Evolutionary conservation across 2,329 filamentous ascomycete genomes (phyloP), one percentile per base, ranked within the genome.

Genomic region (Fusarium subtropicale): DNA sequence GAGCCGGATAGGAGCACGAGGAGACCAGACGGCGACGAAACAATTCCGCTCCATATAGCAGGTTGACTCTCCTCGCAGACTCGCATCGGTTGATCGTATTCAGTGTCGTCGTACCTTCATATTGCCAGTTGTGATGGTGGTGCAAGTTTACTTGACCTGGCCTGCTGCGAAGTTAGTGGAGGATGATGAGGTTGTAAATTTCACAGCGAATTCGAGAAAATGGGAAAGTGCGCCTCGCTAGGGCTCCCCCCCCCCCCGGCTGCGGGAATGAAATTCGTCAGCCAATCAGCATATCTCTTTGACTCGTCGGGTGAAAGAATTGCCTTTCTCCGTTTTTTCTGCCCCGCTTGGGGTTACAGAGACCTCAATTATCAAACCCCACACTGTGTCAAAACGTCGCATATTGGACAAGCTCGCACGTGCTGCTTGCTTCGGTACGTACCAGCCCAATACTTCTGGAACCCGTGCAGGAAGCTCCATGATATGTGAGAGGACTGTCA

Each of bases 101-200:
- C 16, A 26, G 44, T 60, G 41, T 48, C 46, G 44, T 61, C 81
- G 64, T 81, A 83, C 81, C 81, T 83, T 83, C 81, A 83, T 83
- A 76, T 81, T 83, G 81, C 80, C 81, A 79, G 81, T 76, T 78
- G 79, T 79, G 77, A 75, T 81, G 80, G 79, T 81, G 80, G 79
- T 81, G 78, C 80, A 81, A 81, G 78, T 79, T 78, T 74, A 70
- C 74, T 75, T 80, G 76, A 78, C 79, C 81, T 80, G 80, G 80
- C 79, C 79, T 79, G 80, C 76, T 78, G 60, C 70, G 77, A 79
- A 79, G 79, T 79, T 76, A 74, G 77, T 75, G 55, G 77, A 71
- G 74, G 74, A 71, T 75, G 74, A 73, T 73, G 71, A 71, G 62
- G 66, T 69, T 72, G 56, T 47, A 75, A 79, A 79, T 77, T 78